Evolutionary conservation across 176 grass and related monocot species (phyloP).

Genomic region (Zea mays): DNA sequence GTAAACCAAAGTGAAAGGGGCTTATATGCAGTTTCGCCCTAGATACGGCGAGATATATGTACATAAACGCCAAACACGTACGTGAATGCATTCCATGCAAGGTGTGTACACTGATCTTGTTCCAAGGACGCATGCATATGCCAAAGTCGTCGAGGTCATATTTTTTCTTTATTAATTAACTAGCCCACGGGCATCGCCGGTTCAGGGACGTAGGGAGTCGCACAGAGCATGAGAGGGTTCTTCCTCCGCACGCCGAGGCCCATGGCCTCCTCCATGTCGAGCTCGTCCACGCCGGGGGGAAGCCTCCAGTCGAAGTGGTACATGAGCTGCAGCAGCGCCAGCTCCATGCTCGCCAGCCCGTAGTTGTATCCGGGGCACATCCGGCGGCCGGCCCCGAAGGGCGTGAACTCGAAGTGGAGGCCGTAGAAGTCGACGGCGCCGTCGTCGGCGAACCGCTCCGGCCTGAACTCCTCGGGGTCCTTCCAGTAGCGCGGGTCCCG

Average conservation of each 20-base stretch:
- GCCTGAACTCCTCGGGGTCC: conserved; percentile 34
- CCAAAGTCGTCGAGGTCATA: too few species aligned
- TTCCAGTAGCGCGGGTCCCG: conserved; percentile 31
- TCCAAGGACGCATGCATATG: neutral
- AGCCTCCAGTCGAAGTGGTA: conserved; percentile 31
- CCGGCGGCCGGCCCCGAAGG: conserved; percentile 20
- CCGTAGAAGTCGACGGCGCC: conserved; percentile 27
- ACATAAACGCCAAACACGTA: neutral
- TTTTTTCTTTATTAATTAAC: too few species aligned
- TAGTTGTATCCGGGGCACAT: conserved; percentile 30
- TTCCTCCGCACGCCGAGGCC: conserved; percentile 32
- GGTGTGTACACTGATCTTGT: neutral
- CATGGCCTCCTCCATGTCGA: conserved; percentile 35
- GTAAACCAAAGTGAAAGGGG: too few species aligned
- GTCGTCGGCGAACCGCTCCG: conserved; percentile 23
- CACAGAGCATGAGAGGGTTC: conserved; percentile 33
- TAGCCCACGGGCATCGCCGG: neutral
- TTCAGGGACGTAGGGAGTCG: neutral
- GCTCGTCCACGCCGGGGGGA: conserved; percentile 1
- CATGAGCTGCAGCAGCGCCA: conserved; percentile 32
- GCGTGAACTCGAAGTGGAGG: conserved; percentile 35
- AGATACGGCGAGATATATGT: neutral
- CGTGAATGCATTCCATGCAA: neutral
- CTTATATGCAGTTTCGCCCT: too few species aligned
- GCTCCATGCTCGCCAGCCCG: conserved; percentile 27